These are phyloP conservation scores for Ceratocystis papillata DNA, from an alignment of 2,329 filamentous ascomycete species.

Conservation along the genomic window DNA sequence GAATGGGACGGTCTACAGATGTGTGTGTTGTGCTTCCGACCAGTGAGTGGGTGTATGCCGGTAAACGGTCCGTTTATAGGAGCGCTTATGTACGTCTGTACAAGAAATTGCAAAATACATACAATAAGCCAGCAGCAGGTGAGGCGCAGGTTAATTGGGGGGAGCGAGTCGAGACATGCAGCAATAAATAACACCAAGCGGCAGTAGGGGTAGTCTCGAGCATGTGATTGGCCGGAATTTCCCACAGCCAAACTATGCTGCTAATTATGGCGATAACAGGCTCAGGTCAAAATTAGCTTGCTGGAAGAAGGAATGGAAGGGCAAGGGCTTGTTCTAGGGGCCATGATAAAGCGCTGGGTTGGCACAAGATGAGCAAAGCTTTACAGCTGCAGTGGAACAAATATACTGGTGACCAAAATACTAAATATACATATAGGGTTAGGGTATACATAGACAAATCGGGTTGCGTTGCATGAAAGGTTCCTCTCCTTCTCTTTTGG, in stretches of 20 bases:
- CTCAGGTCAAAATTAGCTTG: not conserved
- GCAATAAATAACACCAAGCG: not conserved
- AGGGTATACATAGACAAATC: not conserved
- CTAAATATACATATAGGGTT: not conserved
- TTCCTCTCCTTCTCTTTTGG: not conserved
- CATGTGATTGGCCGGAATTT: not conserved
- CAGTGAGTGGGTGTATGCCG: not conserved
- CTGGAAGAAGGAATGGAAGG: not conserved
- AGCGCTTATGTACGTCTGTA: not conserved
- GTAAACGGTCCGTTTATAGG: not conserved
- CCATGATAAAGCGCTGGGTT: not conserved
- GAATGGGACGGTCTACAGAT: not conserved
- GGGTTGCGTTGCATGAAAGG: not conserved
- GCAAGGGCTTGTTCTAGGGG: not conserved
- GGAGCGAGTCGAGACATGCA: constrained; percentile 3
- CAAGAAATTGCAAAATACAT: not conserved
- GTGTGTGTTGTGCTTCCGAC: not conserved
- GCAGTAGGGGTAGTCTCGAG: not conserved
- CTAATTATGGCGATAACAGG: not conserved
- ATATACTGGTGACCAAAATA: not conserved
- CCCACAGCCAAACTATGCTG: not conserved
- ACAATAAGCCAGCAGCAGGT: not conserved
- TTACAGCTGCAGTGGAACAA: not conserved
- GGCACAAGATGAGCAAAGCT: not conserved
- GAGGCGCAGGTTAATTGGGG: not conserved